phyloP scores from a whole-genome alignment of 202 grass and related monocot species.

The Dendrocalamus latiflorus region DNA sequence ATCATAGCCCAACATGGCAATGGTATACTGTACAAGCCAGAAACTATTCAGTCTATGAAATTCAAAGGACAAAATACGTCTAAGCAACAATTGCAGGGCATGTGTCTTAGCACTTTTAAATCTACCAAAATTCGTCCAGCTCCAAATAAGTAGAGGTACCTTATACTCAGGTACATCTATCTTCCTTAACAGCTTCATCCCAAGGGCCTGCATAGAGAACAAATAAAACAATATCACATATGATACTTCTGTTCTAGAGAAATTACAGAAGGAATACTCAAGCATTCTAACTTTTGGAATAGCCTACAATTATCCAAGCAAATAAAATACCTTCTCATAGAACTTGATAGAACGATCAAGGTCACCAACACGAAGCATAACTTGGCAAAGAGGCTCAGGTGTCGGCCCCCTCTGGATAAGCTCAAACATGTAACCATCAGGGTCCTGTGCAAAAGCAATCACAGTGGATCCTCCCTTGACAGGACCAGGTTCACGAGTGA shows the following conservation, averaged over 20 bases:
- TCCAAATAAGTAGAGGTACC: slow-evolving; percentile 39
- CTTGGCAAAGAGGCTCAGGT: slow-evolving; percentile 90
- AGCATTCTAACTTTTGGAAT: not conserved
- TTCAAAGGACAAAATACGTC: slow-evolving; percentile 2
- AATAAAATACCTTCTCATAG: slow-evolving; percentile 79
- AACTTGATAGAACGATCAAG: slow-evolving; percentile 85
- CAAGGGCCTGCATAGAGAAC: slow-evolving; percentile 59
- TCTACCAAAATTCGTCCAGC: not conserved
- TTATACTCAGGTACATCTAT: slow-evolving; percentile 86
- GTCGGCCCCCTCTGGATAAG: slow-evolving; percentile 90
- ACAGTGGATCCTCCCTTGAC: slow-evolving; percentile 93
- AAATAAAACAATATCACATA: not conserved
- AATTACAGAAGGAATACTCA: slow-evolving; percentile 4
- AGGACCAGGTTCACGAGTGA: slow-evolving; percentile 93
- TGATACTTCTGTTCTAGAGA: not conserved
- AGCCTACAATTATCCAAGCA: not conserved
- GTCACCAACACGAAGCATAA: slow-evolving; percentile 97
- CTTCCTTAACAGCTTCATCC: slow-evolving; percentile 90
- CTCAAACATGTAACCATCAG: slow-evolving; percentile 91
- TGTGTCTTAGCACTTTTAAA: not conserved
- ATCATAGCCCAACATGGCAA: slow-evolving; percentile 89
- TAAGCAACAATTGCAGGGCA: not conserved
- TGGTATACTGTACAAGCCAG: slow-evolving; percentile 57
- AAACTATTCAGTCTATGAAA: slow-evolving; percentile 6
- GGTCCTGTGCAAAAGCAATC: slow-evolving; percentile 87